Evolutionary conservation across 2,329 filamentous ascomycete species (phyloP).

Genomic region (Talaromyces pinophilus): DNA sequence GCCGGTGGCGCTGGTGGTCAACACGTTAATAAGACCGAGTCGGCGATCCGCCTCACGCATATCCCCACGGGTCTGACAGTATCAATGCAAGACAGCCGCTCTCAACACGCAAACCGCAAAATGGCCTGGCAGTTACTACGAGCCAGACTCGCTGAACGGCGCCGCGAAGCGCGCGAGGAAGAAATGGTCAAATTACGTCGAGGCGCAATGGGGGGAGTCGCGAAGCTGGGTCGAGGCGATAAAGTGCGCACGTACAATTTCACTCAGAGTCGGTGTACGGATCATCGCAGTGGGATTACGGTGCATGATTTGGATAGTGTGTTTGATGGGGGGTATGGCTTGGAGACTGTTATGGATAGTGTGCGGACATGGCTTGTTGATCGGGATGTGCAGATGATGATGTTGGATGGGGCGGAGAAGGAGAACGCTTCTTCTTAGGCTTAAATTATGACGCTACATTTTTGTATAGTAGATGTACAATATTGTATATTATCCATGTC

Average conservation of each 20-base stretch:
- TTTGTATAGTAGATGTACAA: slow-evolving; percentile 22
- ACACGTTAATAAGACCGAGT: slow-evolving; percentile 98
- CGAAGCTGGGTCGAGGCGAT: slow-evolving; percentile 81
- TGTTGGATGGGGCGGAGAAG: slow-evolving; percentile 59
- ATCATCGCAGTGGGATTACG: slow-evolving; percentile 79
- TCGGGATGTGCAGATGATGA: slow-evolving; percentile 70
- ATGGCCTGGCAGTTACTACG: slow-evolving; percentile 84
- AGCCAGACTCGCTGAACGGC: slow-evolving; percentile 75
- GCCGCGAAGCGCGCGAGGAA: slow-evolving; percentile 80
- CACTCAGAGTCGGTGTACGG: slow-evolving; percentile 77
- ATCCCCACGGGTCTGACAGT: slow-evolving; percentile 82
- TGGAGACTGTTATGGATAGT: slow-evolving; percentile 76
- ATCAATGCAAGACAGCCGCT: slow-evolving; percentile 88
- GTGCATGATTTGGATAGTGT: slow-evolving; percentile 78
- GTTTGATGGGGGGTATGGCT: slow-evolving; percentile 69
- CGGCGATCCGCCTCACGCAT: slow-evolving; percentile 89
- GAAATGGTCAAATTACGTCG: slow-evolving; percentile 72
- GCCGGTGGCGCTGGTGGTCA: slow-evolving; percentile 91
- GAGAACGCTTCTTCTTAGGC: slow-evolving; percentile 23
- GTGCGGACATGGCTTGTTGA: slow-evolving; percentile 74
- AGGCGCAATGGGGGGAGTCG: slow-evolving; percentile 74
- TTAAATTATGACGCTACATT: slow-evolving; percentile 13
- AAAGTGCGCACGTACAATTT: slow-evolving; percentile 94
- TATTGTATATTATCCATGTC: slow-evolving; percentile 14
- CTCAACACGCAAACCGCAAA: slow-evolving; percentile 84